Conservation (phyloP, 2,329 filamentous ascomycete species). For the Ophiostoma ips region DNA sequence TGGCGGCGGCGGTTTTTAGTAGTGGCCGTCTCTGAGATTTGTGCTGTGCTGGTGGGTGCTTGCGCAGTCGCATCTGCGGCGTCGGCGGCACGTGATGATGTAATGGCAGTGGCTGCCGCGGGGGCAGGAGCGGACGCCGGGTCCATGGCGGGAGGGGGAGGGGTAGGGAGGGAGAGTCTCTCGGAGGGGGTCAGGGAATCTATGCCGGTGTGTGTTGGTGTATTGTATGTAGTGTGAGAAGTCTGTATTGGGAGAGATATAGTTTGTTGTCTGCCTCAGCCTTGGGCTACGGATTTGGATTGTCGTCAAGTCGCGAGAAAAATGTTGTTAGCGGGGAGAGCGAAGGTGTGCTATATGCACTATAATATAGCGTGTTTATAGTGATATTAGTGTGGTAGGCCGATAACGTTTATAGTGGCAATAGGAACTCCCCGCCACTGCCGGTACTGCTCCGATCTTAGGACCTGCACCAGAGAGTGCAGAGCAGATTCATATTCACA, state of each 20-base stretch:
- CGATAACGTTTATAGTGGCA: background rate
- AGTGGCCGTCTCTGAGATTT: too few species aligned
- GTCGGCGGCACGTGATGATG: slow-evolving; percentile 1
- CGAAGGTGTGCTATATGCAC: background rate
- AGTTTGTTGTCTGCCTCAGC: background rate
- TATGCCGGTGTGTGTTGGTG: background rate
- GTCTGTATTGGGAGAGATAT: too few species aligned
- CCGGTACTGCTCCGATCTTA: background rate
- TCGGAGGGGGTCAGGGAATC: background rate
- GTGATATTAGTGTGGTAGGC: background rate
- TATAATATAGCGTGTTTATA: background rate
- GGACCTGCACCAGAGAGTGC: too few species aligned
- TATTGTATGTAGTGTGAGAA: background rate
- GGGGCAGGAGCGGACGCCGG: slow-evolving; percentile 1
- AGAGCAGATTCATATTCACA: too few species aligned
- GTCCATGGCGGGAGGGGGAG: background rate
- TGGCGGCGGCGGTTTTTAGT: background rate
- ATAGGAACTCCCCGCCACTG: background rate
- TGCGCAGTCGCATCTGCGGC: background rate
- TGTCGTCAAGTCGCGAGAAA: slow-evolving; percentile 1
- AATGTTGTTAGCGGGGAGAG: slow-evolving; percentile 5
- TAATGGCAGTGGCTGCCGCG: background rate
- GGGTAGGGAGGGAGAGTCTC: background rate
- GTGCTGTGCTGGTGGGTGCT: background rate
- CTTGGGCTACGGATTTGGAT: background rate